Percentiles rank a stretch among this genome's conserved stretches.
Evolutionary conservation across 108 stramenopile species (phyloP).

Genomic region (Cyclotella choctawhatcheeana): DNA sequence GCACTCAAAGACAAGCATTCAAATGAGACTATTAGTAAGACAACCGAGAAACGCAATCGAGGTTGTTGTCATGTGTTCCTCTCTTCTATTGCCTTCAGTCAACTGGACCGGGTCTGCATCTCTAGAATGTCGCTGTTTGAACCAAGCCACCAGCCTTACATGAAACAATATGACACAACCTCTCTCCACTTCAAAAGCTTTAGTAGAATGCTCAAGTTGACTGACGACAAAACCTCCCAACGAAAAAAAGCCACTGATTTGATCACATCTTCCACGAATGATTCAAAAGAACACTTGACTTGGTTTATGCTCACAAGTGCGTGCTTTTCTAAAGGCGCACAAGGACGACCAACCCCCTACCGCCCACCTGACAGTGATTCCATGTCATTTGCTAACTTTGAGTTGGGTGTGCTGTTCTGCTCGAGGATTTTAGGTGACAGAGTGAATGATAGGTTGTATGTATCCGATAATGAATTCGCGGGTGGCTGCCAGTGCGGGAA

Average conservation of each 20-base stretch:
- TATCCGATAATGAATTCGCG: slow-evolving; percentile 57
- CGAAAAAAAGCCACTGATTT: slow-evolving; percentile 8
- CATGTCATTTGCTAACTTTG: slow-evolving; percentile 79
- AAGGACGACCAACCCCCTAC: slow-evolving; percentile 57
- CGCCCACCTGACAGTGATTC: slow-evolving; percentile 34
- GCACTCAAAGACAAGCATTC: slow-evolving; percentile 23
- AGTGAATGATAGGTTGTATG: slow-evolving; percentile 61
- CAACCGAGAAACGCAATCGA: slow-evolving; percentile 14
- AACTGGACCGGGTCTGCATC: slow-evolving; percentile 55
- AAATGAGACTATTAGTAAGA: slow-evolving; percentile 7
- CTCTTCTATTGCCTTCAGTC: slow-evolving; percentile 69
- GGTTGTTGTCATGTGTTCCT: slow-evolving; percentile 60
- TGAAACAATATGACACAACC: slow-evolving; percentile 20
- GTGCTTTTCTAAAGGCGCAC: slow-evolving; percentile 81
- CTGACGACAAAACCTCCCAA: slow-evolving; percentile 22
- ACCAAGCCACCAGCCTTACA: slow-evolving; percentile 39
- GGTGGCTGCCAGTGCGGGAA: slow-evolving; percentile 46
- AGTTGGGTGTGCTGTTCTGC: slow-evolving; percentile 80
- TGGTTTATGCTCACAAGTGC: slow-evolving; percentile 86
- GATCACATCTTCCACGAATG: background rate
- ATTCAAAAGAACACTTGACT: slow-evolving; percentile 57
- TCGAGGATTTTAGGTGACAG: slow-evolving; percentile 56
- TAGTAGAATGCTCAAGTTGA: slow-evolving; percentile 60
- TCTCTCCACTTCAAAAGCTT: slow-evolving; percentile 80
- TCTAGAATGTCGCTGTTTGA: slow-evolving; percentile 68